Base-by-base conservation (phyloP, 2,329 filamentous ascomycete species). In the Xylariaceae sp. region DNA sequence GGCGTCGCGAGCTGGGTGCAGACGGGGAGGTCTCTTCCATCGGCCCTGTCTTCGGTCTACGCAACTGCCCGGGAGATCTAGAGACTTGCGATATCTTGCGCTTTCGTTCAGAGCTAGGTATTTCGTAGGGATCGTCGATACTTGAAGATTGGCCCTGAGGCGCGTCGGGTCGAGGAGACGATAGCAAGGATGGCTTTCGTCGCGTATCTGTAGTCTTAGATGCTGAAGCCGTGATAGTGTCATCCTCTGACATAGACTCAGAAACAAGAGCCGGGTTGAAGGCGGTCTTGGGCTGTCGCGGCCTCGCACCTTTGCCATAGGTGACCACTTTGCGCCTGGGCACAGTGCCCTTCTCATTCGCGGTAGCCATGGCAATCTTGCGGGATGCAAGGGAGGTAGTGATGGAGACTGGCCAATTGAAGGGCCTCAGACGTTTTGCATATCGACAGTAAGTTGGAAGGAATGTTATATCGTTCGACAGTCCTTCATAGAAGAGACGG, bases 61-160 rank as follows among this genome's bases (percentile, higher is more conserved):
- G 55, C 31, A 43, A 33, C 38, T 42, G 51, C 15, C 49, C 50
- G 40, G 51, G 54, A 16, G 55, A 45, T 26, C 53, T 36, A 30
- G 57, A 54, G 13, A 57, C 50, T 35, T 61, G 55, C 3, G 57
- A 53, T 19, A 56, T 47, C 47, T 62, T 62, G 39, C 59, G 57
- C 41, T 61, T 62, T 34, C 54, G 52, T 34, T 55, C 54, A 12
- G 45, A 47, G 28, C 35, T 45, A 24, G 44, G 34, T n/a, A 42
- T 30, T 19, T 47, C 42, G 18, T 45, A 46, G 4, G 30, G 36
- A 33, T 41, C 41, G 22, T 51, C 44, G 15, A 43, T 30, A 16
- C 29, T 36, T 41, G 42, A 38, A 17, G 44, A 43, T 34, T 44
- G 43, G 22, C 45, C 29, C 9, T 45, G 41, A 24, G 54, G 30